These are phyloP conservation scores for Pichia ethanolica DNA, from an alignment of 805 yeast genomes.

Conservation along the genomic window DNA sequence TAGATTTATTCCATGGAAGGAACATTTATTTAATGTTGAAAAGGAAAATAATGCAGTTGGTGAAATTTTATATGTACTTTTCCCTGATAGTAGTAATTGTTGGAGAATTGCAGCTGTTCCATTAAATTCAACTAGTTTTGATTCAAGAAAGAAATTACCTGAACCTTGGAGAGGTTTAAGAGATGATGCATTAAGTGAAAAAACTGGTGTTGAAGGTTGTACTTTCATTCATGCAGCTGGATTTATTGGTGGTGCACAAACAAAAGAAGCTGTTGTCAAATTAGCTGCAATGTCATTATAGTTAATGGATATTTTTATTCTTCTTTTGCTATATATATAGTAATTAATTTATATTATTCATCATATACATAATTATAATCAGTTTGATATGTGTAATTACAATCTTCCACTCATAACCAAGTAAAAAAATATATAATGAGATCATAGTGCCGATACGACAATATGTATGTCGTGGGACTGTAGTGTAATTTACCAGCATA, in stretches of 20 bases:
- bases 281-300: conserved; percentile 45
- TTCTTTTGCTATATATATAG: neutral
- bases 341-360: too few species aligned
- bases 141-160: conserved; percentile 80
- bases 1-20: conserved; percentile 92
- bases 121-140: conserved; percentile 68
- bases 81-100: conserved; percentile 56
- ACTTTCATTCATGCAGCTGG: conserved; percentile 95
- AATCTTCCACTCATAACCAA: too few species aligned
- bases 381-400: too few species aligned
- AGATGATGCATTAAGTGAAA: conserved; percentile 69
- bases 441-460: neutral
- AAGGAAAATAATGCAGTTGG: conserved; percentile 24
- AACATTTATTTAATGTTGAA: conserved; percentile 7
- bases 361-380: too few species aligned
- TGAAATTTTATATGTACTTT: conserved; percentile 65
- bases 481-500: neutral
- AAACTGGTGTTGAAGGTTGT: conserved; percentile 79
- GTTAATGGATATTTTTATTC: neutral
- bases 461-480: neutral
- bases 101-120: conserved; percentile 94
- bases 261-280: conserved; percentile 67
- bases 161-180: conserved; percentile 93
- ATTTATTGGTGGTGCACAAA: conserved; percentile 89
- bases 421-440: neutral